A percentile compares a stretch with the other conserved stretches of the same genome.
phyloP scores from a whole-genome alignment of 257 asterid genomes.

The Datura wrightii region DNA sequence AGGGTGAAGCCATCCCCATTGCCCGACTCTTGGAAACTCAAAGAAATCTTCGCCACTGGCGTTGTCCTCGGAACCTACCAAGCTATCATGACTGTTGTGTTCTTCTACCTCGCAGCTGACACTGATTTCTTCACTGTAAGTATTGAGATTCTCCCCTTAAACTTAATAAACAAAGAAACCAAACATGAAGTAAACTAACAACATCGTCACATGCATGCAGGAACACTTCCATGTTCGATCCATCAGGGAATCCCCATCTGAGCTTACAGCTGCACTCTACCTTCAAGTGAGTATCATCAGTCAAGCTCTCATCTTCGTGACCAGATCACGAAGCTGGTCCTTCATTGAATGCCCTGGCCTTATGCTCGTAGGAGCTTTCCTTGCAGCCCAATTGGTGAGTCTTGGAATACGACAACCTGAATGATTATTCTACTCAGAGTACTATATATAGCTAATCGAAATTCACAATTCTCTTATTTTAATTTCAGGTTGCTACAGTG shows the following conservation, averaged over 20 bases:
- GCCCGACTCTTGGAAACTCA: slow-evolving; percentile 95
- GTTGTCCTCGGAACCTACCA: slow-evolving; percentile 83
- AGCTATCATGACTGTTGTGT: slow-evolving; percentile 76
- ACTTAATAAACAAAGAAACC: neutral
- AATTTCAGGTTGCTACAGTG: slow-evolving; percentile 60
- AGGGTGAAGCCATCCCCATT: slow-evolving; percentile 87
- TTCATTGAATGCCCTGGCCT: slow-evolving; percentile 81
- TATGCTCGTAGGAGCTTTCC: slow-evolving; percentile 68
- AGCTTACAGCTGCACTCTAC: slow-evolving; percentile 82
- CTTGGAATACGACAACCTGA: neutral
- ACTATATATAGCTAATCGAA: neutral
- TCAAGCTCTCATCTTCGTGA: slow-evolving; percentile 89
- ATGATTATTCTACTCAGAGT: neutral
- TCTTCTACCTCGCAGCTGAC: slow-evolving; percentile 77
- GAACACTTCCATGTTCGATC: slow-evolving; percentile 55
- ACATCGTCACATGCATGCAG: slow-evolving; percentile 36
- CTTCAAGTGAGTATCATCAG: slow-evolving; percentile 97
- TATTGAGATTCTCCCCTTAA: slow-evolving; percentile 7
- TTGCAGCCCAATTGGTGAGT: slow-evolving; percentile 73
- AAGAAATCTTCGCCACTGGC: slow-evolving; percentile 88
- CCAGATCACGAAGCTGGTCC: slow-evolving; percentile 89
- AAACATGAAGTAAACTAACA: neutral
- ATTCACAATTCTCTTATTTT: neutral
- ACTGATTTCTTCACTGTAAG: slow-evolving; percentile 71
- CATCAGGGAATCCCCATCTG: slow-evolving; percentile 49